Percentiles rank a stretch among this genome's conserved stretches.
Evolutionary conservation across 2,329 filamentous ascomycete species (phyloP).

Genomic region (Sclerotinia borealis): DNA sequence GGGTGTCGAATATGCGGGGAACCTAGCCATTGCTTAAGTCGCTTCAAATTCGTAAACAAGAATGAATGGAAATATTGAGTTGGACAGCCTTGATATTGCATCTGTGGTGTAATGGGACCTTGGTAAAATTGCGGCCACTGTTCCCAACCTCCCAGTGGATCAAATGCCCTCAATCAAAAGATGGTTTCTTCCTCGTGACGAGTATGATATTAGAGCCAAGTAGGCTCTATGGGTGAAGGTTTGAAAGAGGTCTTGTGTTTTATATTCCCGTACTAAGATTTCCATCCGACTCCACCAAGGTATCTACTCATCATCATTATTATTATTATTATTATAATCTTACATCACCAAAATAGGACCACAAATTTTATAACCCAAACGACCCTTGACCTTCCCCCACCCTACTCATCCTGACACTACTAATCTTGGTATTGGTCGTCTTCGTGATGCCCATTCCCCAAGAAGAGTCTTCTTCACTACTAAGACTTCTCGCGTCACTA

Average conservation of each 20-base stretch:
- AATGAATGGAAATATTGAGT: no score
- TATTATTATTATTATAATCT: not conserved
- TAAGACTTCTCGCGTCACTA: not conserved
- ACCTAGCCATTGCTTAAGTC: no score
- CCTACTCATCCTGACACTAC: not conserved
- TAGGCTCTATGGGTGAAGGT: not conserved
- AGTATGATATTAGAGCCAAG: no score
- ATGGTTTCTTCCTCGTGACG: no score
- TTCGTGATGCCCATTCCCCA: constrained; percentile 6
- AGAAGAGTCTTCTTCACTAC: not conserved
- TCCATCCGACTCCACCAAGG: not conserved
- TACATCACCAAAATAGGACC: not conserved
- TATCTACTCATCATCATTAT: constrained; percentile 5
- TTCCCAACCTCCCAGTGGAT: no score
- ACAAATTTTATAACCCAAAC: not conserved
- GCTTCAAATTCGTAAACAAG: no score
- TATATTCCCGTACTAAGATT: not conserved
- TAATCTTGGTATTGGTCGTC: constrained; percentile 2
- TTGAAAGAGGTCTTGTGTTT: not conserved
- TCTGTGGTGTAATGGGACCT: not conserved
- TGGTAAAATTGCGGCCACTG: not conserved
- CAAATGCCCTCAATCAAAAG: no score
- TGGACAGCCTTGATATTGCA: no score
- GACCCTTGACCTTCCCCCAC: not conserved
- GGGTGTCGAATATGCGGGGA: not conserved